Evolutionary conservation across 768 basidiomycete species (phyloP).

Genomic region (Paxillus involutus): DNA sequence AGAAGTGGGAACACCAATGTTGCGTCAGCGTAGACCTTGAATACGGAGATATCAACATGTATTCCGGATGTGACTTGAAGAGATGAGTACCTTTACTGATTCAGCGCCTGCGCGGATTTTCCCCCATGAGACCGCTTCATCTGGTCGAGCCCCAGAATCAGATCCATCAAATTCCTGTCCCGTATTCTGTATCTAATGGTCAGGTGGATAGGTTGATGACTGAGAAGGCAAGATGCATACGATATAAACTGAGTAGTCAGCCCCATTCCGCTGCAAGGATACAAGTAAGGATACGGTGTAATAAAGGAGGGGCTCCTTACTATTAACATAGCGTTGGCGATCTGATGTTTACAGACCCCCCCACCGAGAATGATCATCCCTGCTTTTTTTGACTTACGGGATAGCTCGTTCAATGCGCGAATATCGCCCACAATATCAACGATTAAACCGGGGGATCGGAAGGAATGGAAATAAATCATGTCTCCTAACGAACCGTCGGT

Average conservation of each 20-base stretch:
- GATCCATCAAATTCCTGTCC: constrained; percentile 99
- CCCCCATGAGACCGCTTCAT: constrained; percentile 98
- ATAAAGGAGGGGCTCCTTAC: constrained; percentile 43
- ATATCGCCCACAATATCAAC: constrained; percentile 97
- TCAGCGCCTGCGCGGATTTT: constrained; percentile 89
- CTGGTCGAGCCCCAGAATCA: constrained; percentile 94
- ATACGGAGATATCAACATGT: constrained; percentile 2
- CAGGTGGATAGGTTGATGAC: not conserved
- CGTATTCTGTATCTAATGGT: constrained; percentile 64
- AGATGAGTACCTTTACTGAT: constrained; percentile 65
- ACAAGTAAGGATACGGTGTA: constrained; percentile 2
- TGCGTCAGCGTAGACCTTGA: constrained; percentile 87
- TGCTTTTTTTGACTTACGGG: constrained; percentile 85
- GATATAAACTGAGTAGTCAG: constrained; percentile 96
- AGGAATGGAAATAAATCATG: constrained; percentile 99
- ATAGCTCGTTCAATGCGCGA: constrained; percentile 84
- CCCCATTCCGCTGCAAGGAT: constrained; percentile 81
- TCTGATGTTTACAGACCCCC: constrained; percentile 98
- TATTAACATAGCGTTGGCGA: constrained; percentile 99
- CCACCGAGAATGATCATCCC: constrained; percentile 99
- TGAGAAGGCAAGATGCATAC: constrained; percentile 40
- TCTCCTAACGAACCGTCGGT: constrained; percentile 98
- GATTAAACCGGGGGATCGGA: constrained; percentile 77
- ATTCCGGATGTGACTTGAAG: not conserved
- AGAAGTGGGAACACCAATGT: constrained; percentile 94